Percentiles rank a stretch among this genome's conserved stretches.
phyloP scores from a whole-genome alignment of 2,329 filamentous ascomycete species.

The Nigrospora osmanthi region DNA sequence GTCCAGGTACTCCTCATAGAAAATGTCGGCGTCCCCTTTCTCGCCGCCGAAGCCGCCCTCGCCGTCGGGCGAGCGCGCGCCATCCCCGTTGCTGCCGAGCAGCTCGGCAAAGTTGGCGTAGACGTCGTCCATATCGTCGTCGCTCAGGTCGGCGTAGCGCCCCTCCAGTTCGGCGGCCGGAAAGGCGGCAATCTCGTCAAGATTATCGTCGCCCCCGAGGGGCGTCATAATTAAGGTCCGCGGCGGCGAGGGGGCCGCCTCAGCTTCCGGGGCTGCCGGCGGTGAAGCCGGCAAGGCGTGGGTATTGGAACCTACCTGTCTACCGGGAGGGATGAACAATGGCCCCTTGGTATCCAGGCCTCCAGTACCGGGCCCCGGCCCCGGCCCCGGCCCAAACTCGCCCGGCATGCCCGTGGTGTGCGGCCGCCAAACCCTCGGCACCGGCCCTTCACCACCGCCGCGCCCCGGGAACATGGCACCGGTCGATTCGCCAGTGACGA shows the following conservation, averaged over 20 bases:
- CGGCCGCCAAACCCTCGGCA: conserved; percentile 16
- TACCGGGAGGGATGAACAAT: too few relatives aligned
- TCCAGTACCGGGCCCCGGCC: neutral
- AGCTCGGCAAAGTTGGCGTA: conserved; percentile 48
- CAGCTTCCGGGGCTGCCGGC: neutral
- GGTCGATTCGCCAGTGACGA: conserved; percentile 15
- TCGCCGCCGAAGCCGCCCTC: conserved; percentile 12
- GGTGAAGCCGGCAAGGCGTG: neutral
- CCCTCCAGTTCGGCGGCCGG: conserved; percentile 37
- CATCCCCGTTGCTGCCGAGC: conserved; percentile 26
- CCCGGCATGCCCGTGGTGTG: conserved; percentile 14
- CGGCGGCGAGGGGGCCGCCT: too few relatives aligned
- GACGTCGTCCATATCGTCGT: conserved; percentile 40
- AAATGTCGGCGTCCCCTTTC: conserved; percentile 27
- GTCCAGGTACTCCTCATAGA: conserved; percentile 47
- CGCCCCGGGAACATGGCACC: conserved; percentile 21
- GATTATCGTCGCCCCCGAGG: conserved; percentile 21
- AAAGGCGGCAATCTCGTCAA: conserved; percentile 39
- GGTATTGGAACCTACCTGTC: too few relatives aligned
- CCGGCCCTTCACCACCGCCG: conserved; percentile 6
- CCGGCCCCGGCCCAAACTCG: neutral
- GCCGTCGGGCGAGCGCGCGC: conserved; percentile 7
- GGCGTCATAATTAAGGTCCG: conserved; percentile 3
- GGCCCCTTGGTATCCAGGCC: neutral
- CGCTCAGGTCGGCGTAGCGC: conserved; percentile 28